Percentiles rank a stretch among this genome's conserved stretches.
Conservation (phyloP, 2,329 filamentous ascomycete species). For the Claviceps capensis region DNA sequence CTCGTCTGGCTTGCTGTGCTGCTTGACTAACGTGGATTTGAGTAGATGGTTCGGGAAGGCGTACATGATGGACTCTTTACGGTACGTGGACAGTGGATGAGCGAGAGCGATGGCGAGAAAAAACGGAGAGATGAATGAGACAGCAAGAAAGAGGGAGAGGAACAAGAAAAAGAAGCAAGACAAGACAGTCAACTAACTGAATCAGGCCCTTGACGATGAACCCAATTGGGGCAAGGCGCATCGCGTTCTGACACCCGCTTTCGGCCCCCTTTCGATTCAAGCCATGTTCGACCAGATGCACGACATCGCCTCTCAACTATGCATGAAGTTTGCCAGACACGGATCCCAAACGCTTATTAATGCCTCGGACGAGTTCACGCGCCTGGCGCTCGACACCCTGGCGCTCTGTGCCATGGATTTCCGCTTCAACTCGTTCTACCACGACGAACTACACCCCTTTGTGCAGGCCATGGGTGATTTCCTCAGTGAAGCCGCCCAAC, state of each 20-base stretch:
- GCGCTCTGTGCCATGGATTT: constrained; percentile 58
- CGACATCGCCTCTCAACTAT: constrained; percentile 51
- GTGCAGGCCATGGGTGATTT: constrained; percentile 53
- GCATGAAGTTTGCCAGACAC: constrained; percentile 54
- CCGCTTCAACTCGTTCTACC: constrained; percentile 65
- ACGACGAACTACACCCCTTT: constrained; percentile 55
- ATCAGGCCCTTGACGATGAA: constrained; percentile 29
- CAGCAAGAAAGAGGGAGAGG: too few relatives aligned
- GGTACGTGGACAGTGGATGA: constrained; percentile 16
- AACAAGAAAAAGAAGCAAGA: too few relatives aligned
- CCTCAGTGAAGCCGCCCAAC: constrained; percentile 39
- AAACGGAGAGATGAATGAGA: too few relatives aligned
- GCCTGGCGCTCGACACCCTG: constrained; percentile 60
- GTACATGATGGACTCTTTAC: constrained; percentile 56
- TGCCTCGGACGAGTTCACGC: constrained; percentile 54
- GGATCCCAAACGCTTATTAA: constrained; percentile 44
- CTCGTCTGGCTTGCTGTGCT: background rate
- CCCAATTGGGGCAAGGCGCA: constrained; percentile 56
- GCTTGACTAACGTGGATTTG: background rate
- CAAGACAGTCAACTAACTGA: constrained; percentile 13
- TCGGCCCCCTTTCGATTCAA: constrained; percentile 54
- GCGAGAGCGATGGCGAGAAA: too few relatives aligned
- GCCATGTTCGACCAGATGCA: constrained; percentile 58
- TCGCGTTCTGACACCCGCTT: constrained; percentile 51
- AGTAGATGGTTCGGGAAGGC: constrained; percentile 41